phyloP scores from a whole-genome alignment of 257 asterid species.

The Capsicum chinense region DNA sequence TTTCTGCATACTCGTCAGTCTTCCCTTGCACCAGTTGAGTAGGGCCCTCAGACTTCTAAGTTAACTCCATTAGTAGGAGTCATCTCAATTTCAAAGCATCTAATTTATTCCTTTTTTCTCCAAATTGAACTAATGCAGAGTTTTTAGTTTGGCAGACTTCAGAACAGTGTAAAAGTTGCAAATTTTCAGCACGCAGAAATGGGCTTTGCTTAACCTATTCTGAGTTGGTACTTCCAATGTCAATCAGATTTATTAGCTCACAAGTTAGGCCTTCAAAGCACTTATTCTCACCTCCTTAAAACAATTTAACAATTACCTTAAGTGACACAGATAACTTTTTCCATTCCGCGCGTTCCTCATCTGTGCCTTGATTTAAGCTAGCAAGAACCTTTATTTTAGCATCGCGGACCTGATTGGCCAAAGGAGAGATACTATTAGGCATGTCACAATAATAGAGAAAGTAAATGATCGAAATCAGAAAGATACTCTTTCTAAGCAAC shows the following conservation, averaged over 20 bases:
- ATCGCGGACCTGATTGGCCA: constrained; percentile 77
- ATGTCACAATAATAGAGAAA: neutral
- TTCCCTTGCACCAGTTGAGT: neutral
- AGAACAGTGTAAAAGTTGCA: neutral
- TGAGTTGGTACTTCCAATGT: constrained; percentile 4
- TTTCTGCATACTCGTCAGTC: neutral
- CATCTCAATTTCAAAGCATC: neutral
- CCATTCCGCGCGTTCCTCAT: constrained; percentile 82
- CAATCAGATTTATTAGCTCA: neutral
- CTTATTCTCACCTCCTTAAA: neutral
- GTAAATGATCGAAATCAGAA: neutral
- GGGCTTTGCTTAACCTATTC: neutral
- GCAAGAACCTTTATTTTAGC: constrained; percentile 87
- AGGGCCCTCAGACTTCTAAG: neutral
- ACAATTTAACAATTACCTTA: constrained; percentile 55
- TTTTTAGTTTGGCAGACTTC: neutral
- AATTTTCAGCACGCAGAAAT: neutral
- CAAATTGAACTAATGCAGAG: constrained; percentile 1
- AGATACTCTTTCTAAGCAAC: neutral
- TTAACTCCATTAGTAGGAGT: neutral
- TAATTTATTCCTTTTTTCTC: neutral
- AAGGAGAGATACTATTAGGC: constrained; percentile 31
- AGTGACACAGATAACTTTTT: constrained; percentile 69
- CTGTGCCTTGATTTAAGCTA: constrained; percentile 67
- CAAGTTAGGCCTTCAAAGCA: constrained; percentile 10